Conservation (phyloP, 2,329 filamentous ascomycete species). For the Cytospora piceae region DNA sequence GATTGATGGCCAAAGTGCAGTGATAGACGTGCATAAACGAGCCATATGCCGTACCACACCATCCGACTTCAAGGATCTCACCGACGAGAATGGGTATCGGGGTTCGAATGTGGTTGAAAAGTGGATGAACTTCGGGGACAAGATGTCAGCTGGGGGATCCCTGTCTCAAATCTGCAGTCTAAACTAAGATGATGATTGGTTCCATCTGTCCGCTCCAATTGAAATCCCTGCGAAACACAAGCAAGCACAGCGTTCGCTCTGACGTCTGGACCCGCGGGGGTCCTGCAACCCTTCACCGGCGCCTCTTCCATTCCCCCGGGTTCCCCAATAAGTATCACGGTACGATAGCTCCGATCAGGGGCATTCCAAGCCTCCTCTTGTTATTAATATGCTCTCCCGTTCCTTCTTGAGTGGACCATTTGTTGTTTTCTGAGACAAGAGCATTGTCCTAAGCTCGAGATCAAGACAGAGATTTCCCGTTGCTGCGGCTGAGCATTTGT, state of each 20-base stretch:
- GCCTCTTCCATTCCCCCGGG: conserved; percentile 27
- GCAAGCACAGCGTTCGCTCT: conserved; percentile 4
- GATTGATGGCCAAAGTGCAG: background rate
- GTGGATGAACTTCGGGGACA: conserved; percentile 16
- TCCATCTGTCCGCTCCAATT: conserved; percentile 29
- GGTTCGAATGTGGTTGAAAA: background rate
- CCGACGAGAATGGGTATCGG: background rate
- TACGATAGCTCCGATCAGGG: background rate
- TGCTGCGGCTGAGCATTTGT: conserved; percentile 1
- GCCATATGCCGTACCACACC: background rate
- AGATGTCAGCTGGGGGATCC: conserved; percentile 12
- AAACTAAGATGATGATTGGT: conserved; percentile 16
- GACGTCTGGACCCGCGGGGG: conserved; percentile 14
- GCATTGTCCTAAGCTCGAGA: background rate
- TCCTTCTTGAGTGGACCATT: background rate
- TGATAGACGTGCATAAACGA: background rate
- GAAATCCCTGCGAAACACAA: background rate
- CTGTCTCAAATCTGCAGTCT: background rate
- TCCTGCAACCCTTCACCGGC: background rate
- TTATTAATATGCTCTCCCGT: conserved; percentile 8
- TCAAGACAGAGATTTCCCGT: background rate
- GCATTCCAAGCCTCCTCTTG: conserved; percentile 4
- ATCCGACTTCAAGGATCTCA: background rate
- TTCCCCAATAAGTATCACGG: background rate
- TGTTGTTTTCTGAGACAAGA: background rate